These are phyloP conservation scores for Pythium chondricola DNA, from an alignment of 352 stramenopile species.

Conservation along the genomic window DNA sequence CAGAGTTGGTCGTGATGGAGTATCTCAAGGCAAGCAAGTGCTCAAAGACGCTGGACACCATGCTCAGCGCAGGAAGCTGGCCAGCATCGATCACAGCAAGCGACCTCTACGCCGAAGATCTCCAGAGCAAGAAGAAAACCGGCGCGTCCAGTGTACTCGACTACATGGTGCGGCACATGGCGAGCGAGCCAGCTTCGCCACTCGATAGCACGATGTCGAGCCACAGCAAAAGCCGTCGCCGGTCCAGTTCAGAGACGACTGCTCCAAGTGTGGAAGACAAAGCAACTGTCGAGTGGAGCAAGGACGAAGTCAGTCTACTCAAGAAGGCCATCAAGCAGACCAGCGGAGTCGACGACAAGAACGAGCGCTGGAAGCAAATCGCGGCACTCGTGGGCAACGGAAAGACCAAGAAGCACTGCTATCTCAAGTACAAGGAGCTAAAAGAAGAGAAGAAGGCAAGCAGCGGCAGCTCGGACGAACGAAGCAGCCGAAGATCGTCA, in stretches of 20 bases:
- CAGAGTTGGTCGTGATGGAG: slow-evolving; percentile 66
- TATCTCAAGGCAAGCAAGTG: slow-evolving; percentile 58
- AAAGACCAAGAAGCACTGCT: slow-evolving; percentile 78
- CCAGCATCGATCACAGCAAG: slow-evolving; percentile 25
- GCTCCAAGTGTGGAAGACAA: slow-evolving; percentile 18
- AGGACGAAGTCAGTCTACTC: slow-evolving; percentile 45
- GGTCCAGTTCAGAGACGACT: slow-evolving; percentile 4
- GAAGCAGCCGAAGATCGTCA: slow-evolving; percentile 11
- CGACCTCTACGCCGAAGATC: slow-evolving; percentile 46
- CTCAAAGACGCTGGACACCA: slow-evolving; percentile 41
- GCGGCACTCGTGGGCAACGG: slow-evolving; percentile 42
- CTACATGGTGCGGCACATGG: slow-evolving; percentile 29
- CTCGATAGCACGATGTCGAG: slow-evolving; percentile 1
- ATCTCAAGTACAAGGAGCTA: slow-evolving; percentile 82
- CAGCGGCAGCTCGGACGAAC: neutral
- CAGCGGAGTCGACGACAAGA: slow-evolving; percentile 51
- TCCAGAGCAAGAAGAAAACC: slow-evolving; percentile 40
- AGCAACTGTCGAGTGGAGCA: slow-evolving; percentile 35
- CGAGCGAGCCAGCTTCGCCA: neutral
- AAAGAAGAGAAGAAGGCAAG: slow-evolving; percentile 45
- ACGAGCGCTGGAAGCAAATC: slow-evolving; percentile 67
- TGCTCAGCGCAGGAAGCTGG: slow-evolving; percentile 21
- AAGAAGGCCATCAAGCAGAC: slow-evolving; percentile 78
- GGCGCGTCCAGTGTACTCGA: slow-evolving; percentile 29
- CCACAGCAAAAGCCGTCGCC: slow-evolving; percentile 1